A percentile compares a stretch with the other conserved stretches of the same genome.
phyloP scores from a whole-genome alignment of 495 filamentous ascomycete species.

The Penicillium fimorum region DNA sequence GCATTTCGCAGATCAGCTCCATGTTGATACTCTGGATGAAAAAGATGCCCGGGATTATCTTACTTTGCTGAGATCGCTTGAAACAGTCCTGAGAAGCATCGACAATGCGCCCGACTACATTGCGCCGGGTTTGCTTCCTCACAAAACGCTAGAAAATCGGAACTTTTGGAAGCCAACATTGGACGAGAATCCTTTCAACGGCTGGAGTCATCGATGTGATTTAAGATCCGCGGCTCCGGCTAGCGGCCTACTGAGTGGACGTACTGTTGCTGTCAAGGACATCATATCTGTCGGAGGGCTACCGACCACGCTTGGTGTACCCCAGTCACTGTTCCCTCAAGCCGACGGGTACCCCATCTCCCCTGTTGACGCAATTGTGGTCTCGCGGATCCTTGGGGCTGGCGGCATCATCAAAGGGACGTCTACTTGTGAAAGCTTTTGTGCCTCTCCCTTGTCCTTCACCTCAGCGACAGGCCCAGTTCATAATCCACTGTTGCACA shows the following conservation, averaged over 20 bases:
- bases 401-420: constrained; percentile 37
- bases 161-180: constrained; percentile 23
- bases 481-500: constrained; percentile 42
- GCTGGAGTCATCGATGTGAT: constrained; percentile 33
- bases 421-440: constrained; percentile 45
- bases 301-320: constrained; percentile 29
- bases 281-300: constrained; percentile 36
- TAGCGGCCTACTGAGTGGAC: constrained; percentile 22
- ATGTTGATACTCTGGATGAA: constrained; percentile 17
- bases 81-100: constrained; percentile 22
- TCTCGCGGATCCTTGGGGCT: constrained; percentile 40
- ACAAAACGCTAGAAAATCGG: constrained; percentile 16
- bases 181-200: constrained; percentile 38
- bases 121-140: constrained; percentile 8
- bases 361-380: constrained; percentile 37
- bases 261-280: constrained; percentile 38
- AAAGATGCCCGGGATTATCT: constrained; percentile 27
- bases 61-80: constrained; percentile 28
- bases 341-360: constrained; percentile 23
- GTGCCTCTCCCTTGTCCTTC: constrained; percentile 31
- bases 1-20: constrained; percentile 15
- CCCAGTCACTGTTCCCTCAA: constrained; percentile 22
- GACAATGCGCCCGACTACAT: constrained; percentile 29
- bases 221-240: constrained; percentile 18
- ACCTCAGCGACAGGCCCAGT: constrained; percentile 46